Conservation (phyloP, 2,329 filamentous ascomycete genomes). For the Microascus cirrosus region DNA sequence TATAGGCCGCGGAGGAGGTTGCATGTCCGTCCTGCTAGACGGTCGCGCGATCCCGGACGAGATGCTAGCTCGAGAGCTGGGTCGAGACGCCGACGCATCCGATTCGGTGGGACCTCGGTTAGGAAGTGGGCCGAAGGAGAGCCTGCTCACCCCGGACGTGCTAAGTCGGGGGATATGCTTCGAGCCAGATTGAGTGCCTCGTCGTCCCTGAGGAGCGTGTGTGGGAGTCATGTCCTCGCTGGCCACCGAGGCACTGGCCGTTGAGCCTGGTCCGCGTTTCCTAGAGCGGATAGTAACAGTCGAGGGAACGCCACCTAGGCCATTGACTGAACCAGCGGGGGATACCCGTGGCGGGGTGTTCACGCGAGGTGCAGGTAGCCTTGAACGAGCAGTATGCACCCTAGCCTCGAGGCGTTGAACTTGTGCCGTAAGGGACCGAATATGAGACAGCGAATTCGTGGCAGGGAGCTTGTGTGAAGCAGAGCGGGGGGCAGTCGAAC, state of each 20-base stretch:
- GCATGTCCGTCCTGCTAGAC: constrained; percentile 41
- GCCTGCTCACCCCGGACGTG: constrained; percentile 48
- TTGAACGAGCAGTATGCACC: constrained; percentile 83
- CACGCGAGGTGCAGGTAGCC: constrained; percentile 65
- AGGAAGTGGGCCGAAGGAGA: constrained; percentile 53
- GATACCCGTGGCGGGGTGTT: constrained; percentile 70
- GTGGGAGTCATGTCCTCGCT: constrained; percentile 40
- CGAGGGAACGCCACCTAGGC: constrained; percentile 33
- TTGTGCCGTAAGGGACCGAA: constrained; percentile 86
- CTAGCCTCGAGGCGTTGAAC: constrained; percentile 94
- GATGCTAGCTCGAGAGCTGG: constrained; percentile 61
- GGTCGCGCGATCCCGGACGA: constrained; percentile 40
- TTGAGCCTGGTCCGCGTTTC: constrained; percentile 53
- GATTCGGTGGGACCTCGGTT: constrained; percentile 35
- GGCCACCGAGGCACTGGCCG: constrained; percentile 33
- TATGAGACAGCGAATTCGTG: constrained; percentile 74
- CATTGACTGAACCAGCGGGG: constrained; percentile 44
- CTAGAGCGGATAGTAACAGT: constrained; percentile 56
- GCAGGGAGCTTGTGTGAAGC: constrained; percentile 38
- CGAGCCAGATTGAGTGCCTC: constrained; percentile 17
- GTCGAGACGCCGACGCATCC: constrained; percentile 44
- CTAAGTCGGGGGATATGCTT: constrained; percentile 47
- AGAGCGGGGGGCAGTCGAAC: constrained; percentile 44
- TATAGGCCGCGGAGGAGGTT: constrained; percentile 44
- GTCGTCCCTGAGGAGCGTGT: constrained; percentile 14